These are phyloP conservation scores for Waltergamsia citrina DNA, from an alignment of 2,329 filamentous ascomycete genomes.

Conservation along the genomic window DNA sequence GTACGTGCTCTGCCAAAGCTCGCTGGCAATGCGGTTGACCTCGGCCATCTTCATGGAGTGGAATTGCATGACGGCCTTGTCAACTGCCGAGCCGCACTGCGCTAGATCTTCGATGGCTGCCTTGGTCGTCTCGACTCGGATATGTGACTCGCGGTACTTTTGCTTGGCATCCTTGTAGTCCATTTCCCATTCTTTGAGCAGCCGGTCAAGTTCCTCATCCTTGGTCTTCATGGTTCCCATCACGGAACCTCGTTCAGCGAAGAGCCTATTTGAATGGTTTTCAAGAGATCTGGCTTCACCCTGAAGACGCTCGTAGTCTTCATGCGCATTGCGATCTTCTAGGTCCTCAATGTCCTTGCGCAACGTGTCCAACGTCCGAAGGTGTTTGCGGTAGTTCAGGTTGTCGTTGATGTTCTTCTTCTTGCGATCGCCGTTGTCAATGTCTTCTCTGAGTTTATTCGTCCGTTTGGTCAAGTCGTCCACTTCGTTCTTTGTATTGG, in stretches of 20 bases:
- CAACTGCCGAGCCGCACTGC: constrained; percentile 73
- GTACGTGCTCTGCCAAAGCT: constrained; percentile 96
- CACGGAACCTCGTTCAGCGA: constrained; percentile 64
- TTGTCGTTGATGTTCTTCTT: constrained; percentile 88
- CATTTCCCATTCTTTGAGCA: constrained; percentile 72
- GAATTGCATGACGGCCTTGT: constrained; percentile 96
- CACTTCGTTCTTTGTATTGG: constrained; percentile 58
- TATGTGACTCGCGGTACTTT: constrained; percentile 79
- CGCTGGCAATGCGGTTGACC: constrained; percentile 88
- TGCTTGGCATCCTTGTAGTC: constrained; percentile 77
- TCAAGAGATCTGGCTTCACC: constrained; percentile 61
- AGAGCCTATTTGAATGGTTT: constrained; percentile 55
- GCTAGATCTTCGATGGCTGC: constrained; percentile 85
- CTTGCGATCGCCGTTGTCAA: constrained; percentile 70
- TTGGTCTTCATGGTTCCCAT: constrained; percentile 76
- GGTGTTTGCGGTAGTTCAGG: constrained; percentile 70
- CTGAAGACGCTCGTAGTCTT: constrained; percentile 69
- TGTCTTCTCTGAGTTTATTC: constrained; percentile 68
- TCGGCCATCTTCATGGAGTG: constrained; percentile 97
- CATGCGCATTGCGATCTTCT: constrained; percentile 69
- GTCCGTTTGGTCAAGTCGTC: constrained; percentile 56
- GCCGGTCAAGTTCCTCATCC: constrained; percentile 65
- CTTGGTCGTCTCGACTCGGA: constrained; percentile 85
- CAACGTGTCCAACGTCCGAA: constrained; percentile 58
- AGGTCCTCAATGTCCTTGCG: constrained; percentile 63